phyloP scores from a whole-genome alignment of 495 filamentous ascomycete genomes.

The Peziza echinospora region DNA sequence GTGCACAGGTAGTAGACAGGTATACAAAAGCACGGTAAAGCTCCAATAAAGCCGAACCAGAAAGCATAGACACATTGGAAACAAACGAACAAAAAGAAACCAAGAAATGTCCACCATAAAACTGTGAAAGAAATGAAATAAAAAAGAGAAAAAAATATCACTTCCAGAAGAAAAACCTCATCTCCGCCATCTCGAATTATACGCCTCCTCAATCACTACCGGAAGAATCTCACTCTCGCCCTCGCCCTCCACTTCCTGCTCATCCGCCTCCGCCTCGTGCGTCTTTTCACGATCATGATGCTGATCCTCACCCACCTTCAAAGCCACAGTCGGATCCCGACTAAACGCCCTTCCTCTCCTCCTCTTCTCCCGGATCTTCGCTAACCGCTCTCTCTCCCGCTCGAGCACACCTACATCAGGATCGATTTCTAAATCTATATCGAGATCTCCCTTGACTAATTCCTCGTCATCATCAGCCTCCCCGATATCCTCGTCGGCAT shows the following conservation, averaged over 20 bases:
- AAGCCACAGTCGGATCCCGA: too few relatives aligned
- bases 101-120: too few relatives aligned
- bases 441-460: not conserved
- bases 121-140: too few relatives aligned
- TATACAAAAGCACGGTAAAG: too few relatives aligned
- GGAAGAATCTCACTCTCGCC: not conserved
- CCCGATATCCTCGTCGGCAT: not conserved
- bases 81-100: too few relatives aligned
- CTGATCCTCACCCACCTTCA: conserved; percentile 1
- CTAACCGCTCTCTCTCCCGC: not conserved
- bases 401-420: not conserved
- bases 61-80: too few relatives aligned
- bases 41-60: too few relatives aligned
- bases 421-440: not conserved
- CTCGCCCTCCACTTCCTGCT: not conserved
- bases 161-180: too few relatives aligned
- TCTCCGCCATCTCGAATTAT: conserved; percentile 8
- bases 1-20: too few relatives aligned
- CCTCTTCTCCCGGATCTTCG: not conserved
- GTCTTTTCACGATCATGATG: conserved; percentile 6
- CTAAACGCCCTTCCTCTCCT: too few relatives aligned
- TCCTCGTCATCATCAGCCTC: not conserved
- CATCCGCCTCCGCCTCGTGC: conserved; percentile 1
- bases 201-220: conserved; percentile 1
- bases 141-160: too few relatives aligned